Evolutionary conservation across 129 eudicot species (phyloP).

Genomic region (Tanacetum coccineum): DNA sequence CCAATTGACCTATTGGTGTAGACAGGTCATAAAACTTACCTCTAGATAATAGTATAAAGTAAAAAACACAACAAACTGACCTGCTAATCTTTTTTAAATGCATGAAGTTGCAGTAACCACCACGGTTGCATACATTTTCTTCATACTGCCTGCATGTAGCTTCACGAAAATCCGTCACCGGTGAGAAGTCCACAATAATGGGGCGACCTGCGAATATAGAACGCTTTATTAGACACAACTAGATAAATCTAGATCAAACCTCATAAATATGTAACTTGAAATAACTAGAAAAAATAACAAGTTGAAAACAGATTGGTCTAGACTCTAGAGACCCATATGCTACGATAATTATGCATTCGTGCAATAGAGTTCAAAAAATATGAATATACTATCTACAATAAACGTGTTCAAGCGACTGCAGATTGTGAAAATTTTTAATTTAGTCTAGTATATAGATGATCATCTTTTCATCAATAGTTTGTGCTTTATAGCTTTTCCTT

Average conservation of each 20-base stretch:
- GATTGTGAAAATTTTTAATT: no score
- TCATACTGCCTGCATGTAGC: constrained; percentile 94
- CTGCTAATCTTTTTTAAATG: constrained; percentile 87
- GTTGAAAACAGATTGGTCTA: no score
- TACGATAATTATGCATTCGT: no score
- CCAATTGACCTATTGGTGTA: not conserved
- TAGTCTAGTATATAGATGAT: no score
- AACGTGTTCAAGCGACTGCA: no score
- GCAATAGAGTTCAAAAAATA: no score
- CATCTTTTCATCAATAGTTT: no score
- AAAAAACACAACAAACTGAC: constrained; percentile 26
- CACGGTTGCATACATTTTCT: constrained; percentile 92
- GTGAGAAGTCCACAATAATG: constrained; percentile 94
- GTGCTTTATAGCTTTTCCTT: no score
- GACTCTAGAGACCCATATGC: no score
- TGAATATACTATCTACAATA: no score
- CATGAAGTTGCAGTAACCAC: constrained; percentile 96
- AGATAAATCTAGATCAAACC: not conserved
- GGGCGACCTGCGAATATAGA: constrained; percentile 60
- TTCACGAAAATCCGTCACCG: constrained; percentile 94
- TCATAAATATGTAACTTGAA: not conserved
- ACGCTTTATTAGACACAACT: constrained; percentile 10
- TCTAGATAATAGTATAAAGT: not conserved
- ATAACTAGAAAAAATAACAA: no score
- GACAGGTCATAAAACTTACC: not conserved